Evolutionary conservation across 2,329 filamentous ascomycete genomes (phyloP), one percentile per base, ranked within the genome.

Genomic region (Fusarium humuli): DNA sequence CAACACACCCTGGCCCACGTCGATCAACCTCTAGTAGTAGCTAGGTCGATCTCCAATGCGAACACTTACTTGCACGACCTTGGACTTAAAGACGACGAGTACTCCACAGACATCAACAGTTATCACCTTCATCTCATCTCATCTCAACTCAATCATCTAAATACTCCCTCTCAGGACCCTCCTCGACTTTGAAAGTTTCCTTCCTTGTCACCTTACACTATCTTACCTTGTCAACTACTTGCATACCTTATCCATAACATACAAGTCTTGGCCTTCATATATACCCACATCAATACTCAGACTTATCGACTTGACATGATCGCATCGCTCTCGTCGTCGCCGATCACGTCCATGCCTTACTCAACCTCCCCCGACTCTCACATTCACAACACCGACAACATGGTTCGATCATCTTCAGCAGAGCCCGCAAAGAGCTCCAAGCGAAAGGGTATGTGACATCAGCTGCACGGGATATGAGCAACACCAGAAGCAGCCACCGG

Each of bases 391-490:
- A 63, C 58, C 64, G 53, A 49, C 71, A 77, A 69, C 62, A 82
- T 83, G 80, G 76, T 79, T 64, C 81, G 79, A 65, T 82, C 82
- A 74, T 79, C 81, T 56, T 83, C 83, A 58, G 79, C 79, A 67
- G 82, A 84, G 72, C 79, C 81, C 18, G 67, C 77, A 67, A 84
- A 83, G 77, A 67, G 78, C 27, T 78, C 79, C 70, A 85, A 85
- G 78, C 77, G 82, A 64, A 85, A 85, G 78, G 83, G 83, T 83
- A 79, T 75, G 77, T 73, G 48, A 46, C 29, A 53, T 20, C 22
- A 66, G 25, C 37, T 18, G 30, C 32, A 11, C 40, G 25, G n/a
- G 27, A 46, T 30, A 58, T 40, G 25, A 57, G 47, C 41, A 53
- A 37, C 58, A 50, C 30, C 37, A 44, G 23, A 27, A 59, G 37